Evolutionary conservation across 2,329 filamentous ascomycete genomes (phyloP), one percentile per base, ranked within the genome.

Genomic region (Aspergillus proliferans): DNA sequence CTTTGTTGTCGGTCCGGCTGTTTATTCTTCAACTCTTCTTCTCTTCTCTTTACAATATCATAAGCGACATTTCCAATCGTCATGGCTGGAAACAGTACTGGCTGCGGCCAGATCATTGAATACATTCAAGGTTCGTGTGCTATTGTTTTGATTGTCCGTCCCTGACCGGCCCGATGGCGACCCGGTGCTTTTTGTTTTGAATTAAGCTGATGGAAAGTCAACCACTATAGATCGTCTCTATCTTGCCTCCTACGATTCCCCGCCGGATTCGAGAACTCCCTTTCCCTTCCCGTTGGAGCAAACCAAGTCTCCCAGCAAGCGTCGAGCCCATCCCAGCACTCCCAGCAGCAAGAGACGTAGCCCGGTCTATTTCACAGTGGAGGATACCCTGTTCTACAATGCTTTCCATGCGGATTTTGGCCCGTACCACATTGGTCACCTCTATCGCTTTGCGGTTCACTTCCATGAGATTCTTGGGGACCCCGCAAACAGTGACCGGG

Each of bases 361-460:
- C 48, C 93, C 93, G 1, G 91, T 88, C 67, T 98, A 97, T 75
- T 98, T 98, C 72, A 92, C 89, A 45, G 85, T 97, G 58, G 93
- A 98, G 67, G 88, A 95, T 66, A 86, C 79, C 38, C 83, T 98
- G 41, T 80, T 95, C 43, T 98, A 98, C 79, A 98, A 98, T 70
- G 91, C 92, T 28, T 98, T 98, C 72, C 91, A 97, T 73, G 91
- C 94, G 63, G 93, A 98, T 73, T 98, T 98, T 70, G 93, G 93
- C 62, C 93, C 93, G 63, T 78, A 98, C 51, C 93, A 98, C 75
- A 95, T 98, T 59, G 93, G 93, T 22, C 93, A 98, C 69, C 76
- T 98, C 38, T 98, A 97, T 77, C 83, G 93, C 54, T 98, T 97
- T 69, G 92, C 93, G 4, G 87, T 97, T 47, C 86, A 92, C 62